Conservation (phyloP, 2,329 filamentous ascomycete species). For the Alternaria infectoria region DNA sequence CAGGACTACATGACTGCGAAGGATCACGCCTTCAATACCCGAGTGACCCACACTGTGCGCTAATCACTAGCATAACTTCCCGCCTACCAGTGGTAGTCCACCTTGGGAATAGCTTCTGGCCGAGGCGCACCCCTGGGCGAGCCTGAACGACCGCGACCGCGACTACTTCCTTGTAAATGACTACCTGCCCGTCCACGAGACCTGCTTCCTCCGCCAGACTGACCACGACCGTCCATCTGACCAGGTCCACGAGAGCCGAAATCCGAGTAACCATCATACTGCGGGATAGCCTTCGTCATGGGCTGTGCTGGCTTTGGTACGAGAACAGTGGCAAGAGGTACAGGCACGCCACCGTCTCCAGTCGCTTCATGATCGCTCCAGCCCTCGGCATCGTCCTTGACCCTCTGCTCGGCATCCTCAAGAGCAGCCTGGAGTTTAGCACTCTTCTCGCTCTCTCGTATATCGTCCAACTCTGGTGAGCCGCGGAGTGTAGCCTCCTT, state of each 20-base stretch:
- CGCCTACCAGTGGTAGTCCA: background rate
- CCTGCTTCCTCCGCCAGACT: background rate
- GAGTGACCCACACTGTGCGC: background rate
- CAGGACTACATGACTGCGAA: background rate
- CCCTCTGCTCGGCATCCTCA: constrained; percentile 46
- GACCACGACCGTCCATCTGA: background rate
- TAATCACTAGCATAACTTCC: background rate
- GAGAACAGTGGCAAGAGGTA: constrained; percentile 21
- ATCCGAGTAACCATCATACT: background rate
- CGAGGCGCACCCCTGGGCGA: background rate
- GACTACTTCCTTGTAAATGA: background rate
- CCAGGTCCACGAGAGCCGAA: background rate
- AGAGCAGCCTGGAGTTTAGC: constrained; percentile 29
- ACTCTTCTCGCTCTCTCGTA: constrained; percentile 29
- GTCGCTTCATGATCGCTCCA: constrained; percentile 47
- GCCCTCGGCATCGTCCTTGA: constrained; percentile 46
- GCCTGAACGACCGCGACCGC: constrained; percentile 5
- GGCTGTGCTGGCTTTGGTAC: constrained; percentile 1
- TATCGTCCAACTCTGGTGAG: constrained; percentile 29
- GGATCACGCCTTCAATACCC: background rate
- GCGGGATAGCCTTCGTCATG: background rate
- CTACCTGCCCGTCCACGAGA: background rate
- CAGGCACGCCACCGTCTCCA: constrained; percentile 45
- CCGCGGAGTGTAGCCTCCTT: constrained; percentile 49
- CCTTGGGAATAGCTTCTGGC: background rate